Evolutionary conservation across 352 stramenopile genomes (phyloP).

Genomic region (Elongisporangium undulatum): DNA sequence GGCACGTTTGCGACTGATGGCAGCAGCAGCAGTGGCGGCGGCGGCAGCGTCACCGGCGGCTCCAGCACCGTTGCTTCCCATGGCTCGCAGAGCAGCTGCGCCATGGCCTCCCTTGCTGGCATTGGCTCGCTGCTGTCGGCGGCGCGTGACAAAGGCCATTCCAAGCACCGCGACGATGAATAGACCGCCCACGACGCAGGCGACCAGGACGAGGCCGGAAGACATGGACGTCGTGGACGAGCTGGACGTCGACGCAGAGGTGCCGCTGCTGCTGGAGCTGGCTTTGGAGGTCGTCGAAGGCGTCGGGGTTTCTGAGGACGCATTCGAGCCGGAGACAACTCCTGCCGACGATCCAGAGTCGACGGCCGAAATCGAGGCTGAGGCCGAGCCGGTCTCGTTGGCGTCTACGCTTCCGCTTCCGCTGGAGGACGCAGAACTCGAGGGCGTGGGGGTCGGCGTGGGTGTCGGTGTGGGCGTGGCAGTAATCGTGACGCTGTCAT

Average conservation of each 20-base stretch:
- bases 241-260: conserved; percentile 10
- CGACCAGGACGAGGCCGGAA: conserved; percentile 14
- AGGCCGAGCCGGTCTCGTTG: conserved; percentile 11
- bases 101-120: conserved; percentile 25
- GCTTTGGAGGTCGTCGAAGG: conserved; percentile 16
- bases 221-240: conserved; percentile 8
- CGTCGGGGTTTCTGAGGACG: conserved; percentile 9
- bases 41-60: background rate
- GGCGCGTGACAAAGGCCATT: conserved; percentile 48
- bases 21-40: background rate
- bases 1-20: conserved; percentile 1
- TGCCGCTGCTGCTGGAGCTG: background rate
- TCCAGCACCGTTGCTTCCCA: background rate
- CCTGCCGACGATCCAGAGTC: conserved; percentile 4
- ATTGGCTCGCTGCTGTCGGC: conserved; percentile 26
- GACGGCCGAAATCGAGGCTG: conserved; percentile 17
- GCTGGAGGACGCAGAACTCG: conserved; percentile 8
- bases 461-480: conserved; percentile 10
- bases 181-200: conserved; percentile 16
- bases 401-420: conserved; percentile 21
- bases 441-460: conserved; percentile 7
- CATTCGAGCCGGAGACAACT: background rate
- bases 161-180: conserved; percentile 14
- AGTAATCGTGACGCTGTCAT: conserved; percentile 31
- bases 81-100: background rate